Conservation (phyloP, 176 grass and related monocot genomes). For the Oryza glumipatula region DNA sequence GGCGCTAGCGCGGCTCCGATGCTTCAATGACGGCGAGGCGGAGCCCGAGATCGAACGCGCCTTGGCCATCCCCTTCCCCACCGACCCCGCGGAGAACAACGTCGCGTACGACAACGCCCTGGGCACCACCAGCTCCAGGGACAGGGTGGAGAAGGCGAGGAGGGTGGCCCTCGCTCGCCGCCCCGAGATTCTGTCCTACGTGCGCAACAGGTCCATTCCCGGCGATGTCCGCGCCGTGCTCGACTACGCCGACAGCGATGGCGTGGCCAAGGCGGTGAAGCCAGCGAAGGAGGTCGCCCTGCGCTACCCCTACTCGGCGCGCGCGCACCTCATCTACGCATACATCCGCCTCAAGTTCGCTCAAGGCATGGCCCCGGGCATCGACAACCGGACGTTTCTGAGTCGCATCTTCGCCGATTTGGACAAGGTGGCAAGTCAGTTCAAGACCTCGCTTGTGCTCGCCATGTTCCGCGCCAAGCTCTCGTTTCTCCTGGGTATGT, state of each 20-base stretch:
- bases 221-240: background rate
- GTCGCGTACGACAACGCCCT: background rate
- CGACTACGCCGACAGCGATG: background rate
- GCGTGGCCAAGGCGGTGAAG: background rate
- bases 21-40: background rate
- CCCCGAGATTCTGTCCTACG: background rate
- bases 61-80: background rate
- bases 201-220: background rate
- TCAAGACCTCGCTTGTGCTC: background rate
- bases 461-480: background rate
- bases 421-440: background rate
- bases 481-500: background rate
- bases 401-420: background rate
- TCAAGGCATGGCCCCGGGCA: background rate
- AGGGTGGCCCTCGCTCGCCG: background rate
- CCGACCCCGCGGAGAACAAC: constrained; percentile 5
- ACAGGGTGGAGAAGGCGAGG: background rate
- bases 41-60: background rate
- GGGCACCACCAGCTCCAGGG: background rate
- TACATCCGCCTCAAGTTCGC: background rate
- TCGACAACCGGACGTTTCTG: background rate
- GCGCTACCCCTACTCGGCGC: background rate
- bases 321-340: background rate
- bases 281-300: background rate
- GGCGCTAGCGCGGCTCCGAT: background rate